Percentiles rank a stretch among this genome's conserved stretches.
phyloP scores from a whole-genome alignment of 2,329 filamentous ascomycete species.

The Calonectria pseudoturangicola region DNA sequence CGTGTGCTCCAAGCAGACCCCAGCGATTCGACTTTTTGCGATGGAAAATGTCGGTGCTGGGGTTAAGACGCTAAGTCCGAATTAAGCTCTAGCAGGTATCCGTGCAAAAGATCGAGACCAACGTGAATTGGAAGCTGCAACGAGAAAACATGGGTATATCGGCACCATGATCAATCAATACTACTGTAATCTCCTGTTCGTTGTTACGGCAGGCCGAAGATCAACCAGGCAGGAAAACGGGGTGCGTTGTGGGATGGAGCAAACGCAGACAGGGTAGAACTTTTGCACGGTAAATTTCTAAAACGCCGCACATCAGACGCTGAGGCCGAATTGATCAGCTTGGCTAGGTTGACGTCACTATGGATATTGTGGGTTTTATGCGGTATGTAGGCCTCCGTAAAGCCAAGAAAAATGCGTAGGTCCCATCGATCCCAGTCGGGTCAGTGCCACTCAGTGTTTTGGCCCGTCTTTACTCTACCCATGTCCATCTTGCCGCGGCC shows the following conservation, averaged over 20 bases:
- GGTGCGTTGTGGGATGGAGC: too few relatives aligned
- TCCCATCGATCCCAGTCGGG: neutral
- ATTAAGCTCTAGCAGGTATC: slow-evolving; percentile 11
- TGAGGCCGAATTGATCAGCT: neutral
- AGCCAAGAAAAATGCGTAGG: neutral
- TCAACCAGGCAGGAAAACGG: too few relatives aligned
- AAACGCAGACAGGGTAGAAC: neutral
- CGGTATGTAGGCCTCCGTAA: neutral
- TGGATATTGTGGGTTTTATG: neutral
- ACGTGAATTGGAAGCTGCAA: slow-evolving; percentile 18
- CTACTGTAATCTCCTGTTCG: neutral
- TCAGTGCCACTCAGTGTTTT: neutral
- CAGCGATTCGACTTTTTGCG: neutral
- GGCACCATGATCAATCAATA: slow-evolving; percentile 6
- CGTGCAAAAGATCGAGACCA: slow-evolving; percentile 6
- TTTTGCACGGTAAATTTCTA: neutral
- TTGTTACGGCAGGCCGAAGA: neutral
- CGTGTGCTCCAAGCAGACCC: neutral
- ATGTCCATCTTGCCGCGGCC: neutral
- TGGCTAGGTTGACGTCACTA: slow-evolving; percentile 15
- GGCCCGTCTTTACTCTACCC: slow-evolving; percentile 1
- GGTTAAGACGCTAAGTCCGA: neutral
- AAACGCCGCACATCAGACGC: neutral
- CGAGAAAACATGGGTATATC: neutral
- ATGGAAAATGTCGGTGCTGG: neutral